phyloP scores from a whole-genome alignment of 2,329 filamentous ascomycete species.

The Xylariomycetidae sp. region DNA sequence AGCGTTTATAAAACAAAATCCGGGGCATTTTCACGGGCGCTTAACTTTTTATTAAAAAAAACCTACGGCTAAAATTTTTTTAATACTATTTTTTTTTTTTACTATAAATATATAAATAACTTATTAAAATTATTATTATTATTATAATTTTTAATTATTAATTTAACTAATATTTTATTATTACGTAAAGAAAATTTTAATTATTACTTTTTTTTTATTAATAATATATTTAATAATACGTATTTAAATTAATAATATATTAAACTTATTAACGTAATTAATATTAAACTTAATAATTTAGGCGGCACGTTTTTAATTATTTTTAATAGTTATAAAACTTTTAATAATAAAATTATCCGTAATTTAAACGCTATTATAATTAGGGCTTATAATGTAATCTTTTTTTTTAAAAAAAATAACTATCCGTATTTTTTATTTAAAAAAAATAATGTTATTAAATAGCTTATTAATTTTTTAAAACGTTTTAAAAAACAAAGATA shows the following conservation, averaged over 20 bases:
- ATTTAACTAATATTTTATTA: neutral
- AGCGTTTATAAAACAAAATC: no score
- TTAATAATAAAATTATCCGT: no score
- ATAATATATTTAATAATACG: neutral
- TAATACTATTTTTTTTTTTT: no score
- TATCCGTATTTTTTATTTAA: no score
- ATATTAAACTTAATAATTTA: neutral
- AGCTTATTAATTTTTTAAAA: no score
- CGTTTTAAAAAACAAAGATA: neutral
- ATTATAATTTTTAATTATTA: neutral
- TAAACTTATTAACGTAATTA: neutral
- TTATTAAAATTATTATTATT: neutral
- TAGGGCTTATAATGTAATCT: neutral
- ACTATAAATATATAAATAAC: neutral
- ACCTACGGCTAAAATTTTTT: no score
- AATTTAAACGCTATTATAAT: neutral
- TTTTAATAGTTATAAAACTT: neutral
- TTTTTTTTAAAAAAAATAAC: neutral
- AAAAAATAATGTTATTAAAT: no score
- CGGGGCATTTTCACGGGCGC: no score
- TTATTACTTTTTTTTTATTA: neutral
- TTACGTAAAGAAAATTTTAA: neutral
- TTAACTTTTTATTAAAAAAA: no score
- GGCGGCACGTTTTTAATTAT: no score
- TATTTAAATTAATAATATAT: neutral